Evolutionary conservation across 73 alveolate genomes (phyloP).

Genomic region (Loxodes magnus): DNA sequence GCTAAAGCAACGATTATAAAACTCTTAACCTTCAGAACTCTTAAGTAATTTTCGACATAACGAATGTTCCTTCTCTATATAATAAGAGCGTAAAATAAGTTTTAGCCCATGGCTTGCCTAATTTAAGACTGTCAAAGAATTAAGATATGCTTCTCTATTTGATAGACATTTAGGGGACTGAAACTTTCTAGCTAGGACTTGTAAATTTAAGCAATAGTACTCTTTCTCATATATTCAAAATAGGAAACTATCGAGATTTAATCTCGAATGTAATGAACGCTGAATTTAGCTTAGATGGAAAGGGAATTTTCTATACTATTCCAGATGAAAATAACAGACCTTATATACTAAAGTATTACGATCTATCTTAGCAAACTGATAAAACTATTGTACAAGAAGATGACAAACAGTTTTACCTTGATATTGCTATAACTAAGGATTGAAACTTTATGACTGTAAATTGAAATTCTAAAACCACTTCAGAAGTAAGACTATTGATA

Average conservation of each 20-base stretch:
- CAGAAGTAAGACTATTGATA: slow-evolving; percentile 50
- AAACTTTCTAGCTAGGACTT: background rate
- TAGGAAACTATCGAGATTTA: background rate
- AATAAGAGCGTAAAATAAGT: background rate
- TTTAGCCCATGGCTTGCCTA: slow-evolving; percentile 1
- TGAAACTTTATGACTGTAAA: slow-evolving; percentile 18
- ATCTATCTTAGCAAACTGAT: slow-evolving; percentile 18
- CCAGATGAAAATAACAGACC: slow-evolving; percentile 10
- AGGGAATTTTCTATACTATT: background rate
- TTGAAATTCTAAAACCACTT: slow-evolving; percentile 16
- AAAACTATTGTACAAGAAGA: slow-evolving; percentile 23
- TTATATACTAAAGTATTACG: background rate
- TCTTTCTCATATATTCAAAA: too few species aligned
- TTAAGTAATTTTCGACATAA: background rate
- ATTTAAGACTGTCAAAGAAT: background rate
- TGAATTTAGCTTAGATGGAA: slow-evolving; percentile 1
- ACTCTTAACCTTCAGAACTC: background rate
- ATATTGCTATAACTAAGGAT: slow-evolving; percentile 29
- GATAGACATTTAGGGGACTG: slow-evolving; percentile 5
- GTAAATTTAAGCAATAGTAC: background rate
- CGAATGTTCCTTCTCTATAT: background rate
- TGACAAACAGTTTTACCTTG: slow-evolving; percentile 30
- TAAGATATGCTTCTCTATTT: background rate
- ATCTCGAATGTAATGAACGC: background rate
- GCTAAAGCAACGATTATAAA: background rate